Conservation (phyloP, 495 filamentous ascomycete genomes). For the Neurospora tetraspora region DNA sequence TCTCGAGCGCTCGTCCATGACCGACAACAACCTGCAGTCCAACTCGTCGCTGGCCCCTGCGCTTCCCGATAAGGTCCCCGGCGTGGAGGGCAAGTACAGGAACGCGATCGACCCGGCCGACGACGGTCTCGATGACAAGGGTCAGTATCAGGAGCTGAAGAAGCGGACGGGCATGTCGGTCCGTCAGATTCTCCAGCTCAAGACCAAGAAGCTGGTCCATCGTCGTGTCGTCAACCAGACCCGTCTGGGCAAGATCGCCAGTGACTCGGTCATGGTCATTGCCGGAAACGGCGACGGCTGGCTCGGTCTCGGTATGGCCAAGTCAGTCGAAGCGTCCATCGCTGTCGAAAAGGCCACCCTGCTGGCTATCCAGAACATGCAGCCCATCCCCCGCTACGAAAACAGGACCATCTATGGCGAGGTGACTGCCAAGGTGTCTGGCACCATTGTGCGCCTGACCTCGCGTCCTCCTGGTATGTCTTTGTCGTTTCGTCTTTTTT, state of each 20-base stretch:
- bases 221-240: slow-evolving; percentile 86
- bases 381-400: slow-evolving; percentile 81
- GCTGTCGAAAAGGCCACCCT: slow-evolving; percentile 57
- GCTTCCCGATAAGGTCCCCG: slow-evolving; percentile 33
- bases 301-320: slow-evolving; percentile 81
- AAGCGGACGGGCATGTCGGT: slow-evolving; percentile 57
- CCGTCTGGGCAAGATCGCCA: slow-evolving; percentile 81
- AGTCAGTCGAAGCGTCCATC: slow-evolving; percentile 60
- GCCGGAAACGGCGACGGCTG: slow-evolving; percentile 80
- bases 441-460: slow-evolving; percentile 67
- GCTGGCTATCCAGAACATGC: slow-evolving; percentile 75
- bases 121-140: slow-evolving; percentile 29
- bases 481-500: background rate
- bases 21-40: slow-evolving; percentile 19
- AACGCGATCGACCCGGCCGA: slow-evolving; percentile 33
- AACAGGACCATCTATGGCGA: slow-evolving; percentile 82
- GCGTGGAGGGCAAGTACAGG: slow-evolving; percentile 40
- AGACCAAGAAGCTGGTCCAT: slow-evolving; percentile 54
- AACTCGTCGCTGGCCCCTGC: slow-evolving; percentile 33
- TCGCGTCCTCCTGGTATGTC: slow-evolving; percentile 76
- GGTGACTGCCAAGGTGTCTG: slow-evolving; percentile 75
- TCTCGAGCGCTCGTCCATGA: slow-evolving; percentile 30
- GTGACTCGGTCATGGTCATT: slow-evolving; percentile 58
- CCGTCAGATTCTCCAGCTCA: slow-evolving; percentile 43
- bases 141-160: slow-evolving; percentile 43